phyloP scores from a whole-genome alignment of 768 basidiomycete genomes.

The Lyophyllum shimeji region DNA sequence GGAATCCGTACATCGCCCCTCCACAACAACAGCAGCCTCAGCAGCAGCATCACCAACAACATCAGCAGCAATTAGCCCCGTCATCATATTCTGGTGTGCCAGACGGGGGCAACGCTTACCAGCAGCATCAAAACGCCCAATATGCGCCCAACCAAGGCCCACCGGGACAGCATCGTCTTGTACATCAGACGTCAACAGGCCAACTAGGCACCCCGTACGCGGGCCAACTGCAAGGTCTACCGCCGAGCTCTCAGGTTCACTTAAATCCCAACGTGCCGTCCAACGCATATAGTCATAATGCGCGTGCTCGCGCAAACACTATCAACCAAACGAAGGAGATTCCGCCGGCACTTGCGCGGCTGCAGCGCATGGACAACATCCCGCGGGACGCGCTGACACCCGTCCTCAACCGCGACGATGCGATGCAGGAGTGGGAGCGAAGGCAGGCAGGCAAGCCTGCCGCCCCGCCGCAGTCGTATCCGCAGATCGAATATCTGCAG shows the following conservation, averaged over 20 bases:
- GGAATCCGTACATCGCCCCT: conserved; percentile 79
- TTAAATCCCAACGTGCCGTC: conserved; percentile 57
- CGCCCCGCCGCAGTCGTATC: conserved; percentile 72
- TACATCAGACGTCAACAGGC: conserved; percentile 52
- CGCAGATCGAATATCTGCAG: conserved; percentile 87
- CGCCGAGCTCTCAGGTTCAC: conserved; percentile 33
- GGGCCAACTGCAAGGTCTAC: conserved; percentile 28
- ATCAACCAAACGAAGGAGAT: conserved; percentile 89
- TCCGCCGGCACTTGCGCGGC: conserved; percentile 89
- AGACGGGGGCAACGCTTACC: conserved; percentile 29
- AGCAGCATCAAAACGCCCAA: conserved; percentile 33
- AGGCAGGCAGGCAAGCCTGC: conserved; percentile 72
- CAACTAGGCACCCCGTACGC: conserved; percentile 40
- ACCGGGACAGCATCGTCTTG: conserved; percentile 38
- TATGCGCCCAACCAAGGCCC: conserved; percentile 36
- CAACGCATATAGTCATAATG: conserved; percentile 66
- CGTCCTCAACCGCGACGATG: conserved; percentile 92
- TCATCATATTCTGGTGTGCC: conserved; percentile 31
- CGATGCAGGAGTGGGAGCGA: conserved; percentile 94
- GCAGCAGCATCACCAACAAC: no score
- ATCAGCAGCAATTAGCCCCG: conserved; percentile 31
- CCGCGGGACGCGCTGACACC: conserved; percentile 88
- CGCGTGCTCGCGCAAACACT: conserved; percentile 85
- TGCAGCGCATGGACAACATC: conserved; percentile 90
- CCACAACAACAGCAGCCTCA: conserved; percentile 38